phyloP scores from a whole-genome alignment of 2,329 filamentous ascomycete genomes.

The Blastomyces silverae region DNA sequence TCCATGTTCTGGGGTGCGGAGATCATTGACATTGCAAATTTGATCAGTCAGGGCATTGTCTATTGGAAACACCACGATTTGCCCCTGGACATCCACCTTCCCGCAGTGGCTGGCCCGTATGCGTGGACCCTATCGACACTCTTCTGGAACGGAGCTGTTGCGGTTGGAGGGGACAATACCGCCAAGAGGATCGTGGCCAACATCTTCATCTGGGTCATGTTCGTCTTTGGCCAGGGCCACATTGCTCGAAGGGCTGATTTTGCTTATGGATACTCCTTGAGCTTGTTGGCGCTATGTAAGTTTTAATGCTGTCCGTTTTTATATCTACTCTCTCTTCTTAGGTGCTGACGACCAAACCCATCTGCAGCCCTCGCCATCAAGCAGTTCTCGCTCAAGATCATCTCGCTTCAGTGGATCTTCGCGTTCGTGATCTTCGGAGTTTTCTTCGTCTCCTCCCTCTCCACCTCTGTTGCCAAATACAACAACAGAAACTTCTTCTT shows the following conservation, averaged over 20 bases:
- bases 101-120: slow-evolving; percentile 68
- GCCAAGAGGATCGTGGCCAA: slow-evolving; percentile 76
- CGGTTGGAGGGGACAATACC: slow-evolving; percentile 61
- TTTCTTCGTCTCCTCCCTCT: slow-evolving; percentile 62
- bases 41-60: slow-evolving; percentile 68
- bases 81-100: slow-evolving; percentile 67
- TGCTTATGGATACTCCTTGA: slow-evolving; percentile 73
- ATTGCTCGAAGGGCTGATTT: slow-evolving; percentile 65
- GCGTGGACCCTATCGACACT: slow-evolving; percentile 81
- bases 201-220: slow-evolving; percentile 77
- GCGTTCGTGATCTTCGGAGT: slow-evolving; percentile 74
- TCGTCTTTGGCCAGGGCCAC: slow-evolving; percentile 71
- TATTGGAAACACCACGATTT: slow-evolving; percentile 74
- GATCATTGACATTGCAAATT: slow-evolving; percentile 69
- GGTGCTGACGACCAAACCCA: slow-evolving; percentile 16
- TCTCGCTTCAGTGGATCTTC: slow-evolving; percentile 89
- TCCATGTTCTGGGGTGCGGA: slow-evolving; percentile 69
- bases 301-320: slow-evolving; percentile 16
- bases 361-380: slow-evolving; percentile 59
- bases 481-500: slow-evolving; percentile 34
- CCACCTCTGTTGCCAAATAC: slow-evolving; percentile 33
- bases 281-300: slow-evolving; percentile 62
- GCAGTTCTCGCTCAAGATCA: slow-evolving; percentile 64
- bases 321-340: no score
- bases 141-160: slow-evolving; percentile 83